phyloP scores from a whole-genome alignment of 768 basidiomycete genomes.

The Leccinum rimulosum region DNA sequence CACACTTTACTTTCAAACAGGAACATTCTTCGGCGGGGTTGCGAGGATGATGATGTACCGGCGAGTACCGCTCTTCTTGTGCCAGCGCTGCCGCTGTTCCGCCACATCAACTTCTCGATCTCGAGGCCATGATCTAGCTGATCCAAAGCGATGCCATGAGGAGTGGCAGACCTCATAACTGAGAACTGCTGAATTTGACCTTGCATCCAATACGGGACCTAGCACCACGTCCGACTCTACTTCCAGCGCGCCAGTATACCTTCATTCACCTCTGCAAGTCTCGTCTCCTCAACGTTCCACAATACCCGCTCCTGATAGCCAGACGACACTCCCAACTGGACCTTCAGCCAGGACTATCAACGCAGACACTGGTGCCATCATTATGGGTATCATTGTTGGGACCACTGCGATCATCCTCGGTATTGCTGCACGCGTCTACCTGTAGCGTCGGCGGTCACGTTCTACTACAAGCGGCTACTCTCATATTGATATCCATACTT shows the following conservation, averaged over 20 bases:
- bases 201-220: too few relatives aligned
- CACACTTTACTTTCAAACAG: too few relatives aligned
- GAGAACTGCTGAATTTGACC: background rate
- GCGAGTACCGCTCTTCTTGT: too few relatives aligned
- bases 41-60: too few relatives aligned
- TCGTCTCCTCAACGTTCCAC: background rate
- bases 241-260: background rate
- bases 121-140: background rate
- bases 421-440: background rate
- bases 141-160: background rate
- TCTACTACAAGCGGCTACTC: background rate
- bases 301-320: background rate
- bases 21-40: too few relatives aligned
- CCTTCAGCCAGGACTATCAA: background rate
- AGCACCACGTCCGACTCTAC: background rate
- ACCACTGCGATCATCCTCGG: background rate
- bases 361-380: background rate
- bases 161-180: background rate
- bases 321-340: background rate
- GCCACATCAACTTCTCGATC: background rate
- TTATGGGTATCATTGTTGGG: background rate
- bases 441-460: background rate
- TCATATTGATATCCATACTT: background rate
- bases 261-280: background rate
- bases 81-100: background rate